Evolutionary conservation across 75 land plant species (phyloP).

Genomic region (Picea glauca): DNA sequence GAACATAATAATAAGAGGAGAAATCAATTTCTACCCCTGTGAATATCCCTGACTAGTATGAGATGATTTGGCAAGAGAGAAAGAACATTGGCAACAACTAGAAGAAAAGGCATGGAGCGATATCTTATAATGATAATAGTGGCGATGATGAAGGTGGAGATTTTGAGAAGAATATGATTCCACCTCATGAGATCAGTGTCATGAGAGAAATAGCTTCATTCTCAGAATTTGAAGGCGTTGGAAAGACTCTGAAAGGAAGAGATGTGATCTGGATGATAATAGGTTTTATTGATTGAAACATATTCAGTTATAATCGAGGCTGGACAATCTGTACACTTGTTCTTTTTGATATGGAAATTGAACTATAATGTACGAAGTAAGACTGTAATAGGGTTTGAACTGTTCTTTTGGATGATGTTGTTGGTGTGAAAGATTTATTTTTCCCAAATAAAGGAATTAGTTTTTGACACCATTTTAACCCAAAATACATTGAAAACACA

Average conservation of each 20-base stretch:
- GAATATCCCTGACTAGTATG: constrained; percentile 65
- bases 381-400: too few species aligned
- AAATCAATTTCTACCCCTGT: constrained; percentile 44
- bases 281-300: constrained; percentile 56
- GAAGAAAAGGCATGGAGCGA: neutral
- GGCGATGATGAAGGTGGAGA: constrained; percentile 15
- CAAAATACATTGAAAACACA: too few species aligned
- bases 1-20: neutral
- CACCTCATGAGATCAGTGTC: constrained; percentile 67
- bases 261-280: constrained; percentile 65
- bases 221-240: constrained; percentile 75
- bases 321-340: too few species aligned
- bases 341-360: too few species aligned
- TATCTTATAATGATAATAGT: neutral
- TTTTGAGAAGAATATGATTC: constrained; percentile 29
- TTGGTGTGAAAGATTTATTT: too few species aligned
- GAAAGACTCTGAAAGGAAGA: constrained; percentile 79
- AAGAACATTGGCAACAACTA: constrained; percentile 10
- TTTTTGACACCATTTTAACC: too few species aligned
- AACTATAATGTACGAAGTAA: too few species aligned
- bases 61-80: constrained; percentile 24
- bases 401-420: too few species aligned
- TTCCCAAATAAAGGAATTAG: too few species aligned
- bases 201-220: constrained; percentile 53
- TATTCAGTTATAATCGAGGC: too few species aligned